These are phyloP conservation scores for Barnettozyma californica DNA, from an alignment of 805 yeast genomes.

Conservation along the genomic window DNA sequence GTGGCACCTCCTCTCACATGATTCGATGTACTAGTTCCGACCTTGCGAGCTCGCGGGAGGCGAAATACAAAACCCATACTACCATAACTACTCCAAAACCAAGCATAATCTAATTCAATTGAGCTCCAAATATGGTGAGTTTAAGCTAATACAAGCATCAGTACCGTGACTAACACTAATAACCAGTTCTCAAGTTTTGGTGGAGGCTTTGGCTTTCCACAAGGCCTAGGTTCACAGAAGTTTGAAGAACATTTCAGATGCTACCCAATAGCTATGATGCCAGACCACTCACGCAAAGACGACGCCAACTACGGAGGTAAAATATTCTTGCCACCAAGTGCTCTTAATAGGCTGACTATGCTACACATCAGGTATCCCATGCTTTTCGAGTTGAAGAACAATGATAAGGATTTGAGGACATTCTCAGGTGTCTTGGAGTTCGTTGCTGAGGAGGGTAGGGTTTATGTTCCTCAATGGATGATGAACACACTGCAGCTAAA, in stretches of 20 bases:
- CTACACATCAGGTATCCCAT: conserved; percentile 92
- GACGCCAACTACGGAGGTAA: conserved; percentile 93
- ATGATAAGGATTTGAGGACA: conserved; percentile 52
- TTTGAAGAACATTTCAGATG: conserved; percentile 90
- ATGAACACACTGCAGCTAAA: conserved; percentile 64
- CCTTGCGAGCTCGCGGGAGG: background rate
- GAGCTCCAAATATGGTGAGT: background rate
- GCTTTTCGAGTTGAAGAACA: conserved; percentile 79
- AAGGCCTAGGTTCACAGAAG: conserved; percentile 31
- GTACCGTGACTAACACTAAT: background rate
- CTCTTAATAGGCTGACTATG: conserved; percentile 83
- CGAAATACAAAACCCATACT: too few relatives aligned
- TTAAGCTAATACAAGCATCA: too few relatives aligned
- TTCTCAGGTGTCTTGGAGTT: conserved; percentile 96
- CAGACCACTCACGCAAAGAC: conserved; percentile 59
- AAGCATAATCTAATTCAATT: background rate
- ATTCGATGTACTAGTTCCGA: background rate
- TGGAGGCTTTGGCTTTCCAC: conserved; percentile 19
- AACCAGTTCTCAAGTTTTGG: conserved; percentile 34
- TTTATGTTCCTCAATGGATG: conserved; percentile 96
- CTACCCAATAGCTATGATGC: conserved; percentile 87
- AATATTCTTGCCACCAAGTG: conserved; percentile 90
- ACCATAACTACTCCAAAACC: too few relatives aligned
- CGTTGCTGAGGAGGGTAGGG: conserved; percentile 95
- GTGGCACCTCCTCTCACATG: background rate